Evolutionary conservation across 1,284 basidiomycete species (phyloP), one percentile per base, ranked within the genome.

Genomic region (Hymenochaete sp.): DNA sequence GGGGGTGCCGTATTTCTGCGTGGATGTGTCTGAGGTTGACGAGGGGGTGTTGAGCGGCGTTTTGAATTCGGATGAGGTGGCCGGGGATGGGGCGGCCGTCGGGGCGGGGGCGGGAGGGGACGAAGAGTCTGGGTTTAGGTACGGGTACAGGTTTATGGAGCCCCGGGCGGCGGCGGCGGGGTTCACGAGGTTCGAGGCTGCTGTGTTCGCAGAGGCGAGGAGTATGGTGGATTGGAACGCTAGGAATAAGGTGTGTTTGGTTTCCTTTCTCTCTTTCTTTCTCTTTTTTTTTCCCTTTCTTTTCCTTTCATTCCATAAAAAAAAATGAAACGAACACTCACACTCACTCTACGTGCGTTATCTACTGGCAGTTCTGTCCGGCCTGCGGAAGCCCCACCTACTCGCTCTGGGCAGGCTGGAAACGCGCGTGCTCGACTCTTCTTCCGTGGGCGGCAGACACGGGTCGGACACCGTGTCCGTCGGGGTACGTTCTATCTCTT

Each of bases 361-460:
- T 18, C 21, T n/a, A n/a, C 26, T 16, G 14, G 32, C 51, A 89
- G 82, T 96, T 87, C 65, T 98, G 95, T 59, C 75, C 93, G 1
- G 82, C 76, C 0, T 98, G 95, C 61, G 90, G 92, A 1, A 76
- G 82, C 0, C 73, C 72, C 3, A 79, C 83, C 1, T 90, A 93
- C 59, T 87, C 89, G 1, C 72, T 91, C 52, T 98, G 93, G 93
- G 91, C 81, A 3, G 95, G 95, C 0, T 98, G 93, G 91, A 98
- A 98, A 65, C 67, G 93, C 3, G 73, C 75, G 5, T 98, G 95
- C 60, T 67, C 74, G 2, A 75, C 85, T 0, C 65, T 88, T 8
- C 61, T 87, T 21, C 82, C 83, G 2, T 84, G 83, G 78, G 69
- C 72, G 13, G 71, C 80, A 49, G 78, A 79, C 44, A 63, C 65